phyloP scores from a whole-genome alignment of 306 rosid species.

The Vicia faba region DNA sequence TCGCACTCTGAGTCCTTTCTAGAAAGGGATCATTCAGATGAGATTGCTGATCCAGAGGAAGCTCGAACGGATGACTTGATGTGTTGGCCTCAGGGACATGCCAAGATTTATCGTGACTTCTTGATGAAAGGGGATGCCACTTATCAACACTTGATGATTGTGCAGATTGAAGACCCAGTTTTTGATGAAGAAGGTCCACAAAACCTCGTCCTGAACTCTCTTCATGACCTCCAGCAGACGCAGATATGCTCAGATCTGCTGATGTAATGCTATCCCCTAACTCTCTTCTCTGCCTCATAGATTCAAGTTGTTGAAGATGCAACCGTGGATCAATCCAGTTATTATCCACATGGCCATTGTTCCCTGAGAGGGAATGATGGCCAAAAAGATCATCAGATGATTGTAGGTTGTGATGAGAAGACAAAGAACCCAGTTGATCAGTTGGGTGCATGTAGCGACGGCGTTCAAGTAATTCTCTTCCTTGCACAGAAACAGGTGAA shows the following conservation, averaged over 20 bases:
- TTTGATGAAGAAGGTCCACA: constrained; percentile 54
- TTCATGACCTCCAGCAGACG: constrained; percentile 47
- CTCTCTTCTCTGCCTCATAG: constrained; percentile 51
- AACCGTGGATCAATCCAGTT: constrained; percentile 47
- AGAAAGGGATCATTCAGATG: constrained; percentile 45
- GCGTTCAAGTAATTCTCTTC: constrained; percentile 53
- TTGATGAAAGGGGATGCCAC: constrained; percentile 55
- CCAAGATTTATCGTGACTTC: constrained; percentile 50
- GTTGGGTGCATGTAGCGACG: constrained; percentile 41
- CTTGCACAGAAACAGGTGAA: constrained; percentile 51
- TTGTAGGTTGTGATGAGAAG: constrained; percentile 43
- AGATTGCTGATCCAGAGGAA: constrained; percentile 52
- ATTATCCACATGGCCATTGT: constrained; percentile 52
- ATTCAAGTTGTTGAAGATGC: constrained; percentile 53
- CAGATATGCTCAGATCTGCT: constrained; percentile 49
- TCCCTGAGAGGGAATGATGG: constrained; percentile 48
- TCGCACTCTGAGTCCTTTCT: constrained; percentile 47
- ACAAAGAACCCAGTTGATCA: constrained; percentile 49
- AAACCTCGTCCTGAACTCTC: constrained; percentile 52
- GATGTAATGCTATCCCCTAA: constrained; percentile 38
- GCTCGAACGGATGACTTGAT: constrained; percentile 51
- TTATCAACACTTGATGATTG: constrained; percentile 51
- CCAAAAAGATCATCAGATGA: constrained; percentile 51
- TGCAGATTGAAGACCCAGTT: constrained; percentile 46
- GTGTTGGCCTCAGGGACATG: constrained; percentile 49